Conservation (phyloP, 1,139 yeast species). For the Diutina siamensis region DNA sequence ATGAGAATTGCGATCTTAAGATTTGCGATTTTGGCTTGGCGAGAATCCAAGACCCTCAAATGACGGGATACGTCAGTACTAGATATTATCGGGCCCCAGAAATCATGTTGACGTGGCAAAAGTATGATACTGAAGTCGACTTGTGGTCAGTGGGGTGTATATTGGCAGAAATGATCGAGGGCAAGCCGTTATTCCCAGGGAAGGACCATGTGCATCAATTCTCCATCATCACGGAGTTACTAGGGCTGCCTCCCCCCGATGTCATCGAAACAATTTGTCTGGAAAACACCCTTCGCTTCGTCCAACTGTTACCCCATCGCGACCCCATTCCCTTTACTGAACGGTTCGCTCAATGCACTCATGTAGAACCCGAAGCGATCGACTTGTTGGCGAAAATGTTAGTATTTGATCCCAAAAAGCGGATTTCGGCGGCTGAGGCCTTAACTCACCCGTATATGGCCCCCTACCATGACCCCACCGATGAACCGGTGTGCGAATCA, state of each 20-base stretch:
- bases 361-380: slow-evolving; percentile 85
- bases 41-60: slow-evolving; percentile 94
- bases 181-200: slow-evolving; percentile 97
- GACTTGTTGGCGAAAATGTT: slow-evolving; percentile 84
- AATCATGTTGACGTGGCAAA: slow-evolving; percentile 98
- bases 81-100: slow-evolving; percentile 98
- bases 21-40: slow-evolving; percentile 97
- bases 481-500: slow-evolving; percentile 89
- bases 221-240: slow-evolving; percentile 85
- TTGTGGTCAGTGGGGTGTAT: slow-evolving; percentile 99
- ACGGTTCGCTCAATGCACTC: slow-evolving; percentile 54
- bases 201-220: slow-evolving; percentile 98
- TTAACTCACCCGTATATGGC: slow-evolving; percentile 85
- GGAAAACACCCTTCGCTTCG: slow-evolving; percentile 89
- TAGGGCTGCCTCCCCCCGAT: slow-evolving; percentile 95
- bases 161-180: slow-evolving; percentile 97
- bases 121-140: slow-evolving; percentile 97
- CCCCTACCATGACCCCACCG: slow-evolving; percentile 97
- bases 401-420: slow-evolving; percentile 86
- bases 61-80: slow-evolving; percentile 97
- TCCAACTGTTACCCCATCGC: slow-evolving; percentile 83
- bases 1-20: slow-evolving; percentile 91
- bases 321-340: slow-evolving; percentile 83
- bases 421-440: slow-evolving; percentile 88
- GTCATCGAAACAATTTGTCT: slow-evolving; percentile 94